These are phyloP conservation scores for Trichosporon coremiiforme DNA, from an alignment of 1,284 basidiomycete species.

Conservation along the genomic window DNA sequence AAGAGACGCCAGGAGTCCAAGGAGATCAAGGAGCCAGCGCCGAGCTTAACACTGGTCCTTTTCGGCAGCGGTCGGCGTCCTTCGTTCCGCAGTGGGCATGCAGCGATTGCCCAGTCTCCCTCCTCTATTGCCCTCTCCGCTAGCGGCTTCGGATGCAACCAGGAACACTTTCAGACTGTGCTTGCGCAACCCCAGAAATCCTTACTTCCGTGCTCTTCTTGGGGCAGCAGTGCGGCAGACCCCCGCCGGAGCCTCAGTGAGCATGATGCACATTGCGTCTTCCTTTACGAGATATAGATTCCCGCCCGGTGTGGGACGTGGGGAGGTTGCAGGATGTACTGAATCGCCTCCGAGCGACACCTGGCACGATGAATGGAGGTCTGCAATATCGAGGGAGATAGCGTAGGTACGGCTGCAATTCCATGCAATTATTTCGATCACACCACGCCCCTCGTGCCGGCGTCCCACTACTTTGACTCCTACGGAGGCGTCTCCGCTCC, in stretches of 20 bases:
- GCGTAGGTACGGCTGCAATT: conserved; percentile 7
- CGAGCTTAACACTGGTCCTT: neutral
- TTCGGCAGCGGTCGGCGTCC: neutral
- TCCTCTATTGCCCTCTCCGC: neutral
- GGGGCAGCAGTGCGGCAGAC: neutral
- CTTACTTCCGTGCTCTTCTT: neutral
- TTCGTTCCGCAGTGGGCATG: neutral
- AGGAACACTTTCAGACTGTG: neutral
- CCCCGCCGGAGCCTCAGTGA: neutral
- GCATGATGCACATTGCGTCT: neutral
- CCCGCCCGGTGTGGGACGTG: neutral
- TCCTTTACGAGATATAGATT: neutral
- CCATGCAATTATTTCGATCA: conserved; percentile 9
- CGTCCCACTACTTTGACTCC: neutral
- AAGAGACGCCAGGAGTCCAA: conserved; percentile 9
- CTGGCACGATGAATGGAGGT: neutral
- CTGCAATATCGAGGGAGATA: neutral
- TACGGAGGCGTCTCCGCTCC: neutral
- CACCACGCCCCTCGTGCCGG: neutral
- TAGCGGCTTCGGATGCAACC: neutral
- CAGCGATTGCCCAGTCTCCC: neutral
- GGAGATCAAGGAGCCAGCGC: conserved; percentile 5
- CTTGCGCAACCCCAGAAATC: neutral
- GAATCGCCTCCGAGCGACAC: neutral
- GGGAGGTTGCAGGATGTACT: neutral